Percentiles rank a stretch among this genome's conserved stretches.
Conservation (phyloP, 768 basidiomycete species). For the Pleurotus djamor region DNA sequence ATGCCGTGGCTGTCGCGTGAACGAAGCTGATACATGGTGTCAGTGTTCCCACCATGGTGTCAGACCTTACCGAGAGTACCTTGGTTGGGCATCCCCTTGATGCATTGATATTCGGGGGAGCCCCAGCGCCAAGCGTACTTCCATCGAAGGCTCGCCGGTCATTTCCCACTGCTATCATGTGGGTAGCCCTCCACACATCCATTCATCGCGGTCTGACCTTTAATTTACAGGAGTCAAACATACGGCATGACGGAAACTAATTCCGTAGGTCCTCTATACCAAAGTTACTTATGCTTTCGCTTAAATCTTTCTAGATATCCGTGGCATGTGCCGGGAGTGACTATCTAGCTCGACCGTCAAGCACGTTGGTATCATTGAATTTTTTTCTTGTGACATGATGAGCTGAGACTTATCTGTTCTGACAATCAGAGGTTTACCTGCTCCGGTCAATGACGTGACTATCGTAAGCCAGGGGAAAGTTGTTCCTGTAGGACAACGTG, state of each 20-base stretch:
- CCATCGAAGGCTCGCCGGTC: slow-evolving; percentile 25
- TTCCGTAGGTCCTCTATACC: not conserved
- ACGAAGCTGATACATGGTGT: not conserved
- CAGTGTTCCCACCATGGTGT: slow-evolving; percentile 55
- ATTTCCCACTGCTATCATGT: slow-evolving; percentile 31
- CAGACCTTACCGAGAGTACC: slow-evolving; percentile 44
- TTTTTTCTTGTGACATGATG: not conserved
- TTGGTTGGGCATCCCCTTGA: slow-evolving; percentile 33
- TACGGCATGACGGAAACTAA: slow-evolving; percentile 57
- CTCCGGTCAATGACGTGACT: slow-evolving; percentile 42
- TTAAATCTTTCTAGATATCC: slow-evolving; percentile 2
- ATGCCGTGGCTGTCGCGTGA: not conserved
- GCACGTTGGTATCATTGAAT: slow-evolving; percentile 31
- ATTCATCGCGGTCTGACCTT: not conserved
- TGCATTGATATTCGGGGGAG: slow-evolving; percentile 38
- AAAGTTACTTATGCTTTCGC: not conserved
- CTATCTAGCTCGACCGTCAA: slow-evolving; percentile 42
- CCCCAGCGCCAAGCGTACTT: slow-evolving; percentile 33
- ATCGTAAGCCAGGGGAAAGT: slow-evolving; percentile 34
- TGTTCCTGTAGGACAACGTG: slow-evolving; percentile 25
- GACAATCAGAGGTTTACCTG: slow-evolving; percentile 35
- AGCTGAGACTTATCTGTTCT: not conserved
- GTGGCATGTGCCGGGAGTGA: slow-evolving; percentile 43
- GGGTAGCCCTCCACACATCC: not conserved
- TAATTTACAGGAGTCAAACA: slow-evolving; percentile 28